Evolutionary conservation across 2,329 filamentous ascomycete species (phyloP), one percentile per base, ranked within the genome.

Genomic region (Bipolaris victoriae): DNA sequence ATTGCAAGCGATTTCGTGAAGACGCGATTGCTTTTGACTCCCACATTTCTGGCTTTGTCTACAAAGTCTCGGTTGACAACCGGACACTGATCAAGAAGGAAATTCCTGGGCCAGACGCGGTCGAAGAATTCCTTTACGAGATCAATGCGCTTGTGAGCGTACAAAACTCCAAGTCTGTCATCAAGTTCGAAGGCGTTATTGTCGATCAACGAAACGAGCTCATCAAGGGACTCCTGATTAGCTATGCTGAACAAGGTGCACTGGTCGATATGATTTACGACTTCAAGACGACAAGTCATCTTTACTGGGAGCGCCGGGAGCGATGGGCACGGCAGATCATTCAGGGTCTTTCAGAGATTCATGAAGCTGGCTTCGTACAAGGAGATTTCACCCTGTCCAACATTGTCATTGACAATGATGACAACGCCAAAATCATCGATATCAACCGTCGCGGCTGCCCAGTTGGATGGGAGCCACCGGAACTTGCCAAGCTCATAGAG

Each of bases 401-500:
- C 73, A 96, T 99, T 63, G 95, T 99, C 60, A 90, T 99, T 69
- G 92, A 98, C 74, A 83, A 84, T 11, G 79, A 90, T 41, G 88
- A 92, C 71, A 85, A 97, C 70, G 95, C 94, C 7, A 94, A 96
- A 70, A 98, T 99, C 65, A 99, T 99, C 71, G 95, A 99, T 76
- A 97, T 99, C 79, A 99, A 99, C 78, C 86, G 95, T 53, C 85
- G 95, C 67, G 95, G 95, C n/a, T 99, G 95, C 69, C 95, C 95
- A 0, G 91, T 98, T 4, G 94, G 94, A 22, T 99, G 95, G 95
- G 95, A 99, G 66, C 93, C 95, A 2, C 95, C 95, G 4, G 95
- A 99, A 77, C 90, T 96, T 54, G 89, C 88, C 15, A 85, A 86
- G 5, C 86, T 98, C 53, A 92, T 98, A 59, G 88, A 94, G 63